Percentiles rank a stretch among this genome's conserved stretches.
Evolutionary conservation across 768 basidiomycete genomes (phyloP).

Genomic region (Lactarius deliciosus): DNA sequence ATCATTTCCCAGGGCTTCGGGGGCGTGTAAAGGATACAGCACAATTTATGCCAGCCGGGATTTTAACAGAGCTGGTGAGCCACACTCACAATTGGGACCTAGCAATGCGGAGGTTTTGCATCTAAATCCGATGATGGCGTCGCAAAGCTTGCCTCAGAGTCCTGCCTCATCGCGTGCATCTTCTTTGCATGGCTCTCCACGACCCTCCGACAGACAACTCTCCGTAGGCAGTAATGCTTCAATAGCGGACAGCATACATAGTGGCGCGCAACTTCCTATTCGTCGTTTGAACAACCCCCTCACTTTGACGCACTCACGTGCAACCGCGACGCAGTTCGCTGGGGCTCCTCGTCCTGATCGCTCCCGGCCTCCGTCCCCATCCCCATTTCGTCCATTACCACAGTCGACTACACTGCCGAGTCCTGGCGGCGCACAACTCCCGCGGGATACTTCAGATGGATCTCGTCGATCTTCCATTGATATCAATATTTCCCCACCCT

Average conservation of each 20-base stretch:
- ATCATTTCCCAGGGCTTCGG: background rate
- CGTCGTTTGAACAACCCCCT: background rate
- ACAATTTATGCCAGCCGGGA: constrained; percentile 4
- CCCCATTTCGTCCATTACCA: background rate
- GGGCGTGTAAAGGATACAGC: background rate
- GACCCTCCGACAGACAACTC: background rate
- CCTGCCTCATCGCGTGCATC: constrained; percentile 1
- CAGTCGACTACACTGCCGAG: background rate
- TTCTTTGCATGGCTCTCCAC: background rate
- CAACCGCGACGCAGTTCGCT: constrained; percentile 5
- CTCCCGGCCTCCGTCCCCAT: background rate
- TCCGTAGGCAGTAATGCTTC: background rate
- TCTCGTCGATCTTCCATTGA: background rate
- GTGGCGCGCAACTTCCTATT: background rate
- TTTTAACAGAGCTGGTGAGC: background rate
- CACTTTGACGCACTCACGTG: constrained; percentile 2
- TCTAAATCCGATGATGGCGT: background rate
- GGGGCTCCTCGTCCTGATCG: background rate
- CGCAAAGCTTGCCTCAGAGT: background rate
- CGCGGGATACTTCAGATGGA: background rate
- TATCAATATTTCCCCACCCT: background rate
- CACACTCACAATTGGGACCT: background rate
- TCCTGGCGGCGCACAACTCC: background rate
- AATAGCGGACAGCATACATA: background rate
- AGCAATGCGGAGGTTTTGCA: background rate